These are phyloP conservation scores for Haplographium delicatum DNA, from an alignment of 495 filamentous ascomycete genomes.

Conservation along the genomic window DNA sequence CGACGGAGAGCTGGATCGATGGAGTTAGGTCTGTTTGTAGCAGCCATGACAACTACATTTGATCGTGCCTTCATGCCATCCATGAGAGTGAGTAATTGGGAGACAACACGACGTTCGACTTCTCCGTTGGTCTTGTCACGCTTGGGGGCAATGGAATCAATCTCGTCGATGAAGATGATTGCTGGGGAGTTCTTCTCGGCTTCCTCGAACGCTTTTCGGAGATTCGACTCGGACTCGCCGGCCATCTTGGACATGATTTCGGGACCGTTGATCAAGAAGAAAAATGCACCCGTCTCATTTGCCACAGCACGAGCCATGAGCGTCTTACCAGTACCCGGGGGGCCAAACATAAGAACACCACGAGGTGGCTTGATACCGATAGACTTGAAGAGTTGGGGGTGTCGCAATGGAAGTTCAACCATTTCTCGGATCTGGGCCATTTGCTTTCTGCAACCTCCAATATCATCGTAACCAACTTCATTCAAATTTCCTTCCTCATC, in stretches of 20 bases:
- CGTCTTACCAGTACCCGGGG: slow-evolving; percentile 98
- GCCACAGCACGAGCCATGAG: slow-evolving; percentile 97
- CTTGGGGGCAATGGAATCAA: slow-evolving; percentile 98
- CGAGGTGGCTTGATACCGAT: slow-evolving; percentile 99
- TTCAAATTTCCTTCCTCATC: slow-evolving; percentile 99
- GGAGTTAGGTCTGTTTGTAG: slow-evolving; percentile 95
- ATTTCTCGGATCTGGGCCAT: slow-evolving; percentile 99
- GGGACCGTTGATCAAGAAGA: slow-evolving; percentile 98
- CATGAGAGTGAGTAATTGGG: slow-evolving; percentile 96
- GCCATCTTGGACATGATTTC: slow-evolving; percentile 99
- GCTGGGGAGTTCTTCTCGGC: slow-evolving; percentile 99
- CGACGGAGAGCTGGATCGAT: slow-evolving; percentile 96
- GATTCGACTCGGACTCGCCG: slow-evolving; percentile 95
- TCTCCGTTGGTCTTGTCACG: slow-evolving; percentile 99
- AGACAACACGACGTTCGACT: slow-evolving; percentile 96
- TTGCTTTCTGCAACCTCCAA: slow-evolving; percentile 98
- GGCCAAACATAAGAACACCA: slow-evolving; percentile 95
- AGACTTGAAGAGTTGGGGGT: slow-evolving; percentile 98
- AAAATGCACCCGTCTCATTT: slow-evolving; percentile 98
- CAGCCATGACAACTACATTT: slow-evolving; percentile 98
- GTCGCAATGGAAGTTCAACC: slow-evolving; percentile 92
- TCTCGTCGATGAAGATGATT: slow-evolving; percentile 99
- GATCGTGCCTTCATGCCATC: slow-evolving; percentile 99
- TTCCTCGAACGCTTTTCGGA: slow-evolving; percentile 97
- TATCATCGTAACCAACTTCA: slow-evolving; percentile 98